Conservation (phyloP, 2,329 filamentous ascomycete genomes). For the Stagonosporopsis rhizophila region DNA sequence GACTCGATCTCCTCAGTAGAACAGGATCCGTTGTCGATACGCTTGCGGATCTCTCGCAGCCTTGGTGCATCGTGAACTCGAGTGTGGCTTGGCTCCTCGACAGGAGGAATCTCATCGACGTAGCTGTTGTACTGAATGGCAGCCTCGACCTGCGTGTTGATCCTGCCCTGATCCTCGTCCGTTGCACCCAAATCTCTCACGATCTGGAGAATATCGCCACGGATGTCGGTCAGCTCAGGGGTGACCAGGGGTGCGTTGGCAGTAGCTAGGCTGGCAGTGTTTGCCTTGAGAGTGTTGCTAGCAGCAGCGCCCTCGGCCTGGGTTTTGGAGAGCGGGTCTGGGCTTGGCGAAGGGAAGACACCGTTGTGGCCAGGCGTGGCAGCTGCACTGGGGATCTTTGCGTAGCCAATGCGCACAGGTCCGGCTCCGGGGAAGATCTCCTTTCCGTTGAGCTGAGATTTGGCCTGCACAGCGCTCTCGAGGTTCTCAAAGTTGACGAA, state of each 20-base stretch:
- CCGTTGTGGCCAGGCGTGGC: slow-evolving; percentile 88
- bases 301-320: slow-evolving; percentile 52
- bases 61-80: slow-evolving; percentile 92
- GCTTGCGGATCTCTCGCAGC: slow-evolving; percentile 93
- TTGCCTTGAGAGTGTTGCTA: slow-evolving; percentile 41
- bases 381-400: slow-evolving; percentile 90
- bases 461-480: slow-evolving; percentile 89
- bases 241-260: slow-evolving; percentile 67
- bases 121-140: slow-evolving; percentile 78
- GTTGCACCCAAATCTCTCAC: slow-evolving; percentile 87
- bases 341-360: slow-evolving; percentile 87
- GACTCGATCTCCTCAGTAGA: slow-evolving; percentile 87
- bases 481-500: slow-evolving; percentile 97
- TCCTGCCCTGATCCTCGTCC: slow-evolving; percentile 76
- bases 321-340: slow-evolving; percentile 75
- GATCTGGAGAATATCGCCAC: slow-evolving; percentile 82
- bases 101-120: slow-evolving; percentile 83
- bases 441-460: slow-evolving; percentile 88
- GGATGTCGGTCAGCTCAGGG: slow-evolving; percentile 77
- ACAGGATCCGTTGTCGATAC: slow-evolving; percentile 93
- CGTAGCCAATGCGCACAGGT: slow-evolving; percentile 94
- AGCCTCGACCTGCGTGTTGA: slow-evolving; percentile 75
- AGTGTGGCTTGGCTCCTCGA: slow-evolving; percentile 86
- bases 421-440: slow-evolving; percentile 98
- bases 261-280: slow-evolving; percentile 53